Conservation (phyloP, 75 land plant genomes). For the Gnetum montanum region DNA sequence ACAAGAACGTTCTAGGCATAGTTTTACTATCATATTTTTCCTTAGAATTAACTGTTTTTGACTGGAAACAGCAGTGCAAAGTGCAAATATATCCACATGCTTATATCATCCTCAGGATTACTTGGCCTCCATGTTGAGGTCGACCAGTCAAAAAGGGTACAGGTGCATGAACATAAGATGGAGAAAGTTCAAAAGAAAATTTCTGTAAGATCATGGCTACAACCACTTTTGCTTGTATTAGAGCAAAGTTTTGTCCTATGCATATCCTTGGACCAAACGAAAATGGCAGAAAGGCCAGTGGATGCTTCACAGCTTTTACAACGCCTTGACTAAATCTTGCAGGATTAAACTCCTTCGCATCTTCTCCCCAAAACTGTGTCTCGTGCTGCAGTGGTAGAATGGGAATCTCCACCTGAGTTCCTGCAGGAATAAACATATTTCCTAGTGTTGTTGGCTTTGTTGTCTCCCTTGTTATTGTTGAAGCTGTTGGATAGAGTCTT, state of each 20-base stretch:
- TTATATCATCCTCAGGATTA: conserved; percentile 17
- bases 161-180: conserved; percentile 50
- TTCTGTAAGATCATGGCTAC: conserved; percentile 42
- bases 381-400: conserved; percentile 24
- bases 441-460: conserved; percentile 34
- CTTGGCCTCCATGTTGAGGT: conserved; percentile 45
- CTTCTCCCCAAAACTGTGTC: conserved; percentile 30
- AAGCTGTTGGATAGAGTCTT: conserved; percentile 45
- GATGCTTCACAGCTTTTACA: conserved; percentile 27
- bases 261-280: conserved; percentile 49
- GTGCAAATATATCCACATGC: not conserved
- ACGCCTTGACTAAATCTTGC: conserved; percentile 39
- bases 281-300: conserved; percentile 51
- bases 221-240: conserved; percentile 49
- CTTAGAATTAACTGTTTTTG: too few species aligned
- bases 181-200: conserved; percentile 40
- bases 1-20: too few species aligned
- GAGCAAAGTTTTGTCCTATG: conserved; percentile 54
- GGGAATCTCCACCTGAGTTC: conserved; percentile 11
- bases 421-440: conserved; percentile 24
- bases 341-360: conserved; percentile 49
- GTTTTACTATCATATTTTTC: too few species aligned
- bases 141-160: conserved; percentile 22
- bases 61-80: too few species aligned
- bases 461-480: conserved; percentile 29